Base-by-base conservation (phyloP, 2,329 filamentous ascomycete species). In the Fusarium tupiense region DNA sequence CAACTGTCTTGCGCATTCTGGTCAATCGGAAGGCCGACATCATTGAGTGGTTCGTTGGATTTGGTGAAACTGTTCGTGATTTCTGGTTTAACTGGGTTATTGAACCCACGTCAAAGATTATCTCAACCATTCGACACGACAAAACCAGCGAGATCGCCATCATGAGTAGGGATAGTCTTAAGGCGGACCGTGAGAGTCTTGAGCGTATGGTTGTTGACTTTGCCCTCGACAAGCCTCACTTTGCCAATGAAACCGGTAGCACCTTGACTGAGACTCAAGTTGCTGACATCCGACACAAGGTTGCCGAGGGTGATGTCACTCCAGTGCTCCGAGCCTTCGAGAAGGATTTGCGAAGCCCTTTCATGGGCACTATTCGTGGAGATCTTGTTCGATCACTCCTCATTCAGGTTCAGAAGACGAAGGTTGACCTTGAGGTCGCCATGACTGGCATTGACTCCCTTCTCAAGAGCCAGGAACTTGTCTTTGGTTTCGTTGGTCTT, bases 141-240 rank as follows among this genome's bases (percentile, higher is more conserved):
- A 91, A 94, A 77, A 93, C 91, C 75, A 98, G 94, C 80, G 96
- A 98, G 80, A 96, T 99, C 74, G 96, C 96, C 50, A 93, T 99
- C 74, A 96, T 99, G 93, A 98, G 95, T 84, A 94, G 94, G 67
- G 93, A 96, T 75, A 98, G 95, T 75, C 88, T 99, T 29, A 92
- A 93, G 81, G 95, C 95, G 3, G 96, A 99, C 81, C 91, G 94
- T 38, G 94, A 95, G 61, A 98, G 95, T 79, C 86, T 99, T 38
- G 96, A 99, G 82, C 92, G 96, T 54, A 99, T 99, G 96, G 97
- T 99, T 8, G 92, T 99, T 43, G 96, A 98, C 76, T 99, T 99
- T 84, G 94, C 95, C 9, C 85, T 92, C 16, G 95, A 98, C 76
- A 94, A 95, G 78, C 93, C 94, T 3, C 87, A 90, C 61, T 88